phyloP scores from a whole-genome alignment of 192 early-diverging fungal genomes.

The Funneliformis mosseae region DNA sequence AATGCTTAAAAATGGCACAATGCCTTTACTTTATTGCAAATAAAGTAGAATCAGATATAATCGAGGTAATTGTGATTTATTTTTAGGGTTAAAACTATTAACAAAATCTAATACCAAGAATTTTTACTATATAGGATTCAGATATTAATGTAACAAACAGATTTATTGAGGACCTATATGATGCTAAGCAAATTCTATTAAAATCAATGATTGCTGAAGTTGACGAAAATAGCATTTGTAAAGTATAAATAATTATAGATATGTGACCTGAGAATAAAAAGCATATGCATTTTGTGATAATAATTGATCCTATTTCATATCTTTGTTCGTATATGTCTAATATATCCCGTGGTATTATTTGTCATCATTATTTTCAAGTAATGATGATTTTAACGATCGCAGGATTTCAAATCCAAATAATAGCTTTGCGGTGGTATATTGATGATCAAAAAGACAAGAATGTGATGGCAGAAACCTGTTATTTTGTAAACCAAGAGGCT shows the following conservation, averaged over 20 bases:
- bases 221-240: conserved; percentile 1
- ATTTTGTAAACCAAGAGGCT: not conserved
- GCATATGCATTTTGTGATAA: conserved; percentile 7
- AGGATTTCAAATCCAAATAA: conserved; percentile 21
- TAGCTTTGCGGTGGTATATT: conserved; percentile 10
- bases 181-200: conserved; percentile 24
- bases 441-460: conserved; percentile 1
- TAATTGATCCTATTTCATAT: conserved; percentile 26
- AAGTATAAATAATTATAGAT: conserved; percentile 17
- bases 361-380: not conserved
- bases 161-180: too few relatives aligned
- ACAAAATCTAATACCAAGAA: too few relatives aligned
- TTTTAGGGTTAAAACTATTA: too few relatives aligned
- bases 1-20: too few relatives aligned
- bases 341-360: conserved; percentile 1
- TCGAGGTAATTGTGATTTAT: too few relatives aligned
- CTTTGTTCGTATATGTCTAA: conserved; percentile 12
- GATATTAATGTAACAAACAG: not conserved
- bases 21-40: too few relatives aligned
- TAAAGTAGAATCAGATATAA: too few relatives aligned
- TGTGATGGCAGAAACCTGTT: not conserved
- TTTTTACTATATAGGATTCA: conserved; percentile 5
- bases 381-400: not conserved
- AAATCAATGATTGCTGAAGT: conserved; percentile 23
- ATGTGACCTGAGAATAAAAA: conserved; percentile 1